Percentiles rank a stretch among this genome's conserved stretches.
These are phyloP conservation scores for Dioscorea zingiberensis DNA, from an alignment of 106 monocot genomes.

Conservation along the genomic window DNA sequence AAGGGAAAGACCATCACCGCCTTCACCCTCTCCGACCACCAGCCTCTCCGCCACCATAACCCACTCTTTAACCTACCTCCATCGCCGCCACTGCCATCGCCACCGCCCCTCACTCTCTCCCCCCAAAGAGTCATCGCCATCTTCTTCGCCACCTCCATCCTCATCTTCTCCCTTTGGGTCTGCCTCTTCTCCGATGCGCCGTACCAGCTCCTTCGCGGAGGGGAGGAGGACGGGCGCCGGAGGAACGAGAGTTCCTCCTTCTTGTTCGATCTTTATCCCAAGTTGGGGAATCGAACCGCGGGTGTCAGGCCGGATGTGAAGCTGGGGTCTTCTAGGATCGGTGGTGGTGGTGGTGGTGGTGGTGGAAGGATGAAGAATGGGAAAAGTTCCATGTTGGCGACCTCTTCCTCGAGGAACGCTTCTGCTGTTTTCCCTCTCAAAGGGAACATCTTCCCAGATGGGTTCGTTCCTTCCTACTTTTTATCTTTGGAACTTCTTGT, in stretches of 20 bases:
- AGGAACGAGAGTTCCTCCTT: slow-evolving; percentile 12
- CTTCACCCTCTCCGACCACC: slow-evolving; percentile 12
- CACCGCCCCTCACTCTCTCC: background rate
- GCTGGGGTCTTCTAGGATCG: slow-evolving; percentile 6
- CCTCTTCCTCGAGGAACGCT: slow-evolving; percentile 4
- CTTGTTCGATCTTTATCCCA: slow-evolving; percentile 35
- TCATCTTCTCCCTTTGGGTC: slow-evolving; percentile 11
- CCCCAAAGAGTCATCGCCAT: slow-evolving; percentile 9
- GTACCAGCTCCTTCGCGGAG: slow-evolving; percentile 8
- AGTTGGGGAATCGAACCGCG: slow-evolving; percentile 10
- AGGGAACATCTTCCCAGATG: slow-evolving; percentile 34
- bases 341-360: too few species aligned
- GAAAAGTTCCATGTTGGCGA: background rate
- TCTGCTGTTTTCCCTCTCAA: slow-evolving; percentile 22
- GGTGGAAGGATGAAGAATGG: background rate
- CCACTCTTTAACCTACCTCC: background rate
- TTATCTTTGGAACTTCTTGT: background rate
- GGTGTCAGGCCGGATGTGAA: slow-evolving; percentile 6
- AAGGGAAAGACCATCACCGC: slow-evolving; percentile 32
- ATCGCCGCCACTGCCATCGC: background rate
- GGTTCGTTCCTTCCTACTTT: slow-evolving; percentile 7
- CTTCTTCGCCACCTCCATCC: slow-evolving; percentile 15
- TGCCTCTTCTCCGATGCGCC: slow-evolving; percentile 23
- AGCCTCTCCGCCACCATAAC: background rate
- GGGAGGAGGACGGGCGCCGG: slow-evolving; percentile 4